A percentile compares a stretch with the other conserved stretches of the same genome.
Evolutionary conservation across 305 asterid genomes (phyloP).

Genomic region (Plantago coronopus): DNA sequence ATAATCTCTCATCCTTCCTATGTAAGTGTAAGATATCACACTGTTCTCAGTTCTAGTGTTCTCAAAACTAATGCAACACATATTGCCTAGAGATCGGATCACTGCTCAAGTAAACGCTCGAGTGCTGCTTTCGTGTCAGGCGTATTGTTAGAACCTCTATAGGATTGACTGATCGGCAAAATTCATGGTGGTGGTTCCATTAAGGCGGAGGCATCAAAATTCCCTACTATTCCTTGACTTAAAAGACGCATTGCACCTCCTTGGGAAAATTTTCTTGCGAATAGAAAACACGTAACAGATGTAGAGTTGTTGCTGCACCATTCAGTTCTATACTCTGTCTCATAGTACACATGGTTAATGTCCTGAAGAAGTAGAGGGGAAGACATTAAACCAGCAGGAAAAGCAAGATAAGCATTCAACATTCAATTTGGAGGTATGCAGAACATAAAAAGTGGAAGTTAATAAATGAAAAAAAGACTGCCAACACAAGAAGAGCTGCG

Average conservation of each 20-base stretch:
- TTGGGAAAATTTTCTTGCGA: slow-evolving; percentile 82
- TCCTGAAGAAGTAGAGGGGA: slow-evolving; percentile 44
- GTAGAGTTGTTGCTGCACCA: slow-evolving; percentile 84
- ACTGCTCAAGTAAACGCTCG: slow-evolving; percentile 13
- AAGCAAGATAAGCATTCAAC: too few relatives aligned
- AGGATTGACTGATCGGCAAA: slow-evolving; percentile 13
- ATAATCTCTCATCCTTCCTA: slow-evolving; percentile 13
- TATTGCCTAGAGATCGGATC: slow-evolving; percentile 19
- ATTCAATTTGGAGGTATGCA: background rate
- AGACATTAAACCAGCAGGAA: background rate
- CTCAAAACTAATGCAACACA: slow-evolving; percentile 13
- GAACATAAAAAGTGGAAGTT: background rate
- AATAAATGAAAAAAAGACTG: too few relatives aligned
- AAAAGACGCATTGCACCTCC: slow-evolving; percentile 95
- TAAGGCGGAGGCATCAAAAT: slow-evolving; percentile 41
- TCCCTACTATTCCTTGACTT: slow-evolving; percentile 62
- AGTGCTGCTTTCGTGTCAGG: slow-evolving; percentile 1
- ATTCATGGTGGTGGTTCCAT: slow-evolving; percentile 39
- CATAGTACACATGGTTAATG: slow-evolving; percentile 69
- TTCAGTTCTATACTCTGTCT: slow-evolving; percentile 79
- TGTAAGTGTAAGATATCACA: slow-evolving; percentile 16
- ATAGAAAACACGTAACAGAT: slow-evolving; percentile 63
- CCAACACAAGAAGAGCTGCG: slow-evolving; percentile 14
- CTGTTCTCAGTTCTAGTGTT: slow-evolving; percentile 12
- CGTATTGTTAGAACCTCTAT: slow-evolving; percentile 9